Evolutionary conservation across 352 stramenopile species (phyloP).

Genomic region (Phytophthora aleatoria): DNA sequence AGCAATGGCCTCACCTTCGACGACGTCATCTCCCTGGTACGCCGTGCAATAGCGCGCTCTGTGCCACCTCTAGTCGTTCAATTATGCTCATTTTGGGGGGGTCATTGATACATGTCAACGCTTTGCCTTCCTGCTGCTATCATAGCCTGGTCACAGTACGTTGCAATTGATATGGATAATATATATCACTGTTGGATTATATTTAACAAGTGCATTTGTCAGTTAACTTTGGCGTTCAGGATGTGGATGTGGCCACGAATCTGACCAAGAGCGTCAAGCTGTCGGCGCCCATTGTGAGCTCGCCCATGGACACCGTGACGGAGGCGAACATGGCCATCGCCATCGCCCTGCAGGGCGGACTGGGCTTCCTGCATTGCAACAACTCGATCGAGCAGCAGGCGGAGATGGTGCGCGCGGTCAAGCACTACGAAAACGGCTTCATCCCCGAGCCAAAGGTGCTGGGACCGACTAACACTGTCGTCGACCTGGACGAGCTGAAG

Average conservation of each 20-base stretch:
- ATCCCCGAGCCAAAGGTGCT: conserved; percentile 98
- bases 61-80: background rate
- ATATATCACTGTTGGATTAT: background rate
- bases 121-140: background rate
- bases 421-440: conserved; percentile 99
- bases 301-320: conserved; percentile 99
- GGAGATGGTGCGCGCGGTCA: conserved; percentile 91
- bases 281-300: conserved; percentile 95
- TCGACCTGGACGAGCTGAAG: conserved; percentile 94
- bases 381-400: conserved; percentile 95
- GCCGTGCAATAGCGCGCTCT: conserved; percentile 11
- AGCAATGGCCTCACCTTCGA: conserved; percentile 82
- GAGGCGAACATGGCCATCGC: conserved; percentile 98
- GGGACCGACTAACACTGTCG: conserved; percentile 90
- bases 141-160: conserved; percentile 72
- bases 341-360: conserved; percentile 97
- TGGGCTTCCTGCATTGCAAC: conserved; percentile 99
- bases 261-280: conserved; percentile 94
- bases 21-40: conserved; percentile 85
- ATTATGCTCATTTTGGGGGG: conserved; percentile 24
- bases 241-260: conserved; percentile 92
- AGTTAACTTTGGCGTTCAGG: conserved; percentile 94
- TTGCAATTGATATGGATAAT: conserved; percentile 7
- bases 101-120: conserved; percentile 2
- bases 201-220: background rate